Conservation (phyloP, 2,329 filamentous ascomycete genomes). For the Venturia aucupariae region DNA sequence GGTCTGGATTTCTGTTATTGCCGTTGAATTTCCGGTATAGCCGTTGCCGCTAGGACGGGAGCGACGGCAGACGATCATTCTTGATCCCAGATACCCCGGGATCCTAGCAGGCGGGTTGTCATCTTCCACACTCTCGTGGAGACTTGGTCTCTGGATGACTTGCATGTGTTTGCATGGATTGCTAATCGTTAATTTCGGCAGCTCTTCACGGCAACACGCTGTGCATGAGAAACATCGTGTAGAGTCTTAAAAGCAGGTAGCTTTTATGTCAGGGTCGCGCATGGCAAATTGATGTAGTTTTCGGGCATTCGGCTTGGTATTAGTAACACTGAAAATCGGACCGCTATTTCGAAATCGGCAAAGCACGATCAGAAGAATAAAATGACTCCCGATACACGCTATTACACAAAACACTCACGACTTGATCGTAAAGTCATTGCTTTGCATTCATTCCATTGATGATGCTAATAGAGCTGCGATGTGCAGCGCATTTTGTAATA, state of each 20-base stretch:
- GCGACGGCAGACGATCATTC: not conserved
- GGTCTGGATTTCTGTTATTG: not conserved
- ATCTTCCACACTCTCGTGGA: not conserved
- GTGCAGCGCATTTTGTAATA: not conserved
- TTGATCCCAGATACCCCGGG: not conserved
- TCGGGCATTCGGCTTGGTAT: not conserved
- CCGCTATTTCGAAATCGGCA: not conserved
- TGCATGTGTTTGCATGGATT: not conserved
- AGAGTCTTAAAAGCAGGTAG: too few relatives aligned
- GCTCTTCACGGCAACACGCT: not conserved
- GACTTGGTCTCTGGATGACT: not conserved
- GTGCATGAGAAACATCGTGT: not conserved
- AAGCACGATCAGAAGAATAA: not conserved
- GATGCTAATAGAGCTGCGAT: not conserved
- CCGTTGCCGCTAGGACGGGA: not conserved
- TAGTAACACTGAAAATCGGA: not conserved
- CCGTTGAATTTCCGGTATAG: not conserved
- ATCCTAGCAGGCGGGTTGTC: not conserved
- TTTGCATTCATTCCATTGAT: constrained; percentile 6
- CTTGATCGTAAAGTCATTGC: not conserved
- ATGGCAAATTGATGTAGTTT: constrained; percentile 3
- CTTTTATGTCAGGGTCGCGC: not conserved
- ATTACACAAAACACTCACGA: not conserved
- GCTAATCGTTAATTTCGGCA: not conserved
- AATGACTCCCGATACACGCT: not conserved